Evolutionary conservation across 1,139 yeast species (phyloP), one percentile per base, ranked within the genome.

Genomic region (Yamadazyma diospyri): DNA sequence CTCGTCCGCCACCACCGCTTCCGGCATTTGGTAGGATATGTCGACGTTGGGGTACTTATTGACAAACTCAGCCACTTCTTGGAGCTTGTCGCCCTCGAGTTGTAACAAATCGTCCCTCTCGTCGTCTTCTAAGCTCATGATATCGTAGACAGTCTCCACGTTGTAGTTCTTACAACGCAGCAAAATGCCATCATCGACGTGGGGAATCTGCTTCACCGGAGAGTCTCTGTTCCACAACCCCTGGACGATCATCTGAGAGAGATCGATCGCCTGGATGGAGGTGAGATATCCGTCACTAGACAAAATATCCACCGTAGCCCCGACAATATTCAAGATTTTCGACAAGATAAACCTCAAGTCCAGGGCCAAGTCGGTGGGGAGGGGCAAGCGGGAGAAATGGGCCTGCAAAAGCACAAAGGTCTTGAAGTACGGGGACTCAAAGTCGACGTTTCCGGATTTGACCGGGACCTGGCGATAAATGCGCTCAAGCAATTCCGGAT

Each of bases 11-110:
- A 27, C 56, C 12, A 68, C 63, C 39, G 72, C 76, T 34, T 66
- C 61, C 1, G 60, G 77, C 10, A 70, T 49, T 36, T 68, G 69
- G 41, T 78, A 79, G 4, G 71, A 59, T 15, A 89, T 56, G 46
- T 92, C 97, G 37, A 92, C 69, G 49, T 84, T 85, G 5, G 98
- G 98, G 55, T 84, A 94, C 45, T 72, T 77, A 58, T 92, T 92
- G 36, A 88, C 95, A 64, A 92, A 92, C 19, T 76, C 77, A 0
- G 97, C 97, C 34, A 92, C 88, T 17, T 68, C 68, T 25, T 69
- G 67, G 31, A 75, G 51, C 35, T 78, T 61, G 4, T 63, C 61
- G 12, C 74, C 79, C 8, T 56, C 55, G 50, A 87, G 61, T 23
- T 73, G 75, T 38, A 89, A 61, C 4, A 88, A 59, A 10, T 69